Conservation (phyloP, 2,329 filamentous ascomycete genomes). For the Cladosporium sp. region DNA sequence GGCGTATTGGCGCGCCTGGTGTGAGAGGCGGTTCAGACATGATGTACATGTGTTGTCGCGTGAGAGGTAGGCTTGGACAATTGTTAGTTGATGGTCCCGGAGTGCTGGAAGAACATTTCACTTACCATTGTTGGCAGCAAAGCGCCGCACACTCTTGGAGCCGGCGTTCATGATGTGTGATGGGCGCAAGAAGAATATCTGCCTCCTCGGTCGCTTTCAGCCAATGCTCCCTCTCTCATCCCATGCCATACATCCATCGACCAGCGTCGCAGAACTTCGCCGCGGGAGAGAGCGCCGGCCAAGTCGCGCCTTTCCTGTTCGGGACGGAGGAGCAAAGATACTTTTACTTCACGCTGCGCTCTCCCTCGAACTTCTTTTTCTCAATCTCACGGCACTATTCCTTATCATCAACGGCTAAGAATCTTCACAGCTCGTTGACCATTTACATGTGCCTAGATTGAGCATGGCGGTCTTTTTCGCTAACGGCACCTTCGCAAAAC, state of each 20-base stretch:
- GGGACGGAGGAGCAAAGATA: neutral
- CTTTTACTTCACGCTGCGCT: conserved; percentile 11
- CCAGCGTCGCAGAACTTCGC: neutral
- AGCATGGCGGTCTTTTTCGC: conserved; percentile 87
- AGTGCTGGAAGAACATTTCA: neutral
- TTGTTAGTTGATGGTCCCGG: neutral
- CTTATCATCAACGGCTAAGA: conserved; percentile 88
- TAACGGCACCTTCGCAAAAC: conserved; percentile 80
- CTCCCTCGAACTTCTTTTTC: conserved; percentile 29
- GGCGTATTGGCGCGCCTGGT: conserved; percentile 30
- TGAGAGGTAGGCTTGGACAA: conserved; percentile 27
- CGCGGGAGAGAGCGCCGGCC: conserved; percentile 6
- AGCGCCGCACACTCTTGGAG: conserved; percentile 41
- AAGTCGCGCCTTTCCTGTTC: conserved; percentile 5
- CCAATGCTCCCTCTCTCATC: neutral
- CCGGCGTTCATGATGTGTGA: conserved; percentile 40
- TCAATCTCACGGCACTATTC: conserved; percentile 60
- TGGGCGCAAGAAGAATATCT: neutral
- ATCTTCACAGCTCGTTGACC: conserved; percentile 73
- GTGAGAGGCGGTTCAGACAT: conserved; percentile 40
- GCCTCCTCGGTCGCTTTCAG: neutral
- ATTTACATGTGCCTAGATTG: conserved; percentile 86
- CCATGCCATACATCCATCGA: neutral
- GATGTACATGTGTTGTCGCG: conserved; percentile 44
- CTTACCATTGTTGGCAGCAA: conserved; percentile 39